These are phyloP conservation scores for Infundibulicybe gibba DNA, from an alignment of 768 basidiomycete species.

Conservation along the genomic window DNA sequence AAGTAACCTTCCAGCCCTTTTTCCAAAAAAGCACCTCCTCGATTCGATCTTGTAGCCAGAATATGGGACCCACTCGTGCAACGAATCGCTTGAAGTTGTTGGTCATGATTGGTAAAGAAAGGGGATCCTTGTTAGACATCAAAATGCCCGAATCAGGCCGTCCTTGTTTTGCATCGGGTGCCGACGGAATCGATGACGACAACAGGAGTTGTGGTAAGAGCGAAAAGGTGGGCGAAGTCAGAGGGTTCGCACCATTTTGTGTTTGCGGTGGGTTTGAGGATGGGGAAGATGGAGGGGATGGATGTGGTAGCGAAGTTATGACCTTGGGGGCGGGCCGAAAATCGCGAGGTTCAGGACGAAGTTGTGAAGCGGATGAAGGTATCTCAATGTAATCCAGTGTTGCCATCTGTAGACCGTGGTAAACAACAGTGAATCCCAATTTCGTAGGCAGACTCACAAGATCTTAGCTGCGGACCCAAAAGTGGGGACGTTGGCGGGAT, in stretches of 20 bases:
- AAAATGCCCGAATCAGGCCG: constrained; percentile 26
- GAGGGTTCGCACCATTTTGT: constrained; percentile 14
- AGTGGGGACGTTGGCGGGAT: too few species aligned
- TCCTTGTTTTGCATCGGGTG: constrained; percentile 15
- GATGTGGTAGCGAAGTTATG: constrained; percentile 38
- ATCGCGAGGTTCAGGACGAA: constrained; percentile 18
- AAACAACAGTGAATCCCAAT: too few species aligned
- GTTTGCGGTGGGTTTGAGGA: constrained; percentile 14
- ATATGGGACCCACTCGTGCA: constrained; percentile 69
- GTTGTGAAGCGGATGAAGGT: constrained; percentile 37
- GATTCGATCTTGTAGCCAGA: constrained; percentile 86
- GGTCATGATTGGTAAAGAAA: constrained; percentile 75
- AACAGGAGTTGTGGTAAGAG: constrained; percentile 34
- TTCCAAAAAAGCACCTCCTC: constrained; percentile 88
- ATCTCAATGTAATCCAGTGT: constrained; percentile 47
- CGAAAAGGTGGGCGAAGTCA: constrained; percentile 27
- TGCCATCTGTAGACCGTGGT: constrained; percentile 33
- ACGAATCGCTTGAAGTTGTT: constrained; percentile 83
- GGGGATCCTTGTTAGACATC: constrained; percentile 58
- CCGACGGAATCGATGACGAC: constrained; percentile 23
- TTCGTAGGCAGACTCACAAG: too few species aligned
- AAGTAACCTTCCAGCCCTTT: constrained; percentile 67
- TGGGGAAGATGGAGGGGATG: constrained; percentile 27
- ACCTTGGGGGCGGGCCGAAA: constrained; percentile 39
- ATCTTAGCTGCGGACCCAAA: too few species aligned